Evolutionary conservation across 2,329 filamentous ascomycete species (phyloP), one percentile per base, ranked within the genome.

Genomic region (Parastagonospora avenae): DNA sequence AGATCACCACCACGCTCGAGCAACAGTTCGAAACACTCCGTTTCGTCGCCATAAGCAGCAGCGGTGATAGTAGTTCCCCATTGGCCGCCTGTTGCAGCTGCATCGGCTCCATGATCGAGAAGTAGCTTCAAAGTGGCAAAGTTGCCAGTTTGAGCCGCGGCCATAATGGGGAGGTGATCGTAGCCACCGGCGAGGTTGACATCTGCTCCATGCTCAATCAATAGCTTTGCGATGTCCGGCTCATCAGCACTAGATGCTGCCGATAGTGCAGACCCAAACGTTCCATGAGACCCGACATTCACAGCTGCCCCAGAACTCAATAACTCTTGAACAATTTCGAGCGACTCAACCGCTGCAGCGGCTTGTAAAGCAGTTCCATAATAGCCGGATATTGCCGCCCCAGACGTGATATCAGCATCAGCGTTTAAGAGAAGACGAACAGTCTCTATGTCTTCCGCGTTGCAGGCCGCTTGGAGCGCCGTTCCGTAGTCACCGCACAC

Each of bases 291-390:
- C 19, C 52, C 48, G 9, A 59, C 36, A 24, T 67, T 59, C 7
- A 63, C 48, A 11, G 57, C 46, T 1, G 60, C 62, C 15, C 50
- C 53, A 35, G 55, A 37, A 15, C 63, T 38, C 3, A 67, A 32
- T 8, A 67, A 46, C 30, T 52, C 31, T 9, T 37, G 29, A 1
- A 64, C 53, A 14, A 59, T 55, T 7, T 57, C 44, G 12, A 48
- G 16, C 32, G 55, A 48, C 1, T 56, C 61, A n/a, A 36, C 52
- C 15, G 48, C 45, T 24, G 52, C 57, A 9, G 64, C 64, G 2
- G 63, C 62, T 43, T 64, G 60, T 14, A 67, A 48, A 8, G 64
- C 54, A 19, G 57, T 60, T 8, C 63, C 61, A 35, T 59, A 62
- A 12, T 52, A 50, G 5, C 62, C 64, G 9, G 52, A 45, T 12